phyloP scores from a whole-genome alignment of 345 rosid genomes.

The Carallia pectinifolia region DNA sequence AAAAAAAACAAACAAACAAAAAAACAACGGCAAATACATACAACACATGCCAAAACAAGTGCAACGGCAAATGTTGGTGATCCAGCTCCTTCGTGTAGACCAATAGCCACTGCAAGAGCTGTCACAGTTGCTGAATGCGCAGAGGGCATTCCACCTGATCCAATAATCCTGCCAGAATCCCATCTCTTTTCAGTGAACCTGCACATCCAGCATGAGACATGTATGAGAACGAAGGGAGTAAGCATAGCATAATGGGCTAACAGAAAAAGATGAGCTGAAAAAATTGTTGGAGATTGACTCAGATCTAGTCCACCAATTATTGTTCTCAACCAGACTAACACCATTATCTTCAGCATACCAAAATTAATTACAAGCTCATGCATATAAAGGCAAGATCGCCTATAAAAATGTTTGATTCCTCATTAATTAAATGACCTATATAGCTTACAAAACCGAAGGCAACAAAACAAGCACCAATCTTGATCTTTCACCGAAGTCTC shows the following conservation, averaged over 20 bases:
- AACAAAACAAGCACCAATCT: not conserved
- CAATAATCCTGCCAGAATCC: conserved; percentile 53
- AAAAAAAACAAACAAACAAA: conserved; percentile 3
- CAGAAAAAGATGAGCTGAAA: too few relatives aligned
- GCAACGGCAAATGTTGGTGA: conserved; percentile 52
- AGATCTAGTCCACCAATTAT: not conserved
- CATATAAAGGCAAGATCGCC: not conserved
- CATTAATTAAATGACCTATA: too few relatives aligned
- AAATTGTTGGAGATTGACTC: not conserved
- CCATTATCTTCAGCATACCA: not conserved
- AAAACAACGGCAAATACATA: conserved; percentile 36
- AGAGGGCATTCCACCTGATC: conserved; percentile 78
- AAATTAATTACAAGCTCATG: not conserved
- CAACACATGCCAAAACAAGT: conserved; percentile 60
- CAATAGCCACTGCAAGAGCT: conserved; percentile 53
- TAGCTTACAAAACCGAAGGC: not conserved
- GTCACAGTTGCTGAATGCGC: conserved; percentile 64
- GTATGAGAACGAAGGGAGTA: not conserved
- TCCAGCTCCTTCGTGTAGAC: conserved; percentile 51
- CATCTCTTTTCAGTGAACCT: conserved; percentile 71
- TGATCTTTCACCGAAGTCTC: not conserved
- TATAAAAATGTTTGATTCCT: not conserved
- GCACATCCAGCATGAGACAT: conserved; percentile 19
- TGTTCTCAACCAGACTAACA: not conserved
- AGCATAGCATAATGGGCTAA: not conserved